A percentile compares a stretch with the other conserved stretches of the same genome.
Conservation (phyloP, 2,329 filamentous ascomycete genomes). For the Xylaria sp. region DNA sequence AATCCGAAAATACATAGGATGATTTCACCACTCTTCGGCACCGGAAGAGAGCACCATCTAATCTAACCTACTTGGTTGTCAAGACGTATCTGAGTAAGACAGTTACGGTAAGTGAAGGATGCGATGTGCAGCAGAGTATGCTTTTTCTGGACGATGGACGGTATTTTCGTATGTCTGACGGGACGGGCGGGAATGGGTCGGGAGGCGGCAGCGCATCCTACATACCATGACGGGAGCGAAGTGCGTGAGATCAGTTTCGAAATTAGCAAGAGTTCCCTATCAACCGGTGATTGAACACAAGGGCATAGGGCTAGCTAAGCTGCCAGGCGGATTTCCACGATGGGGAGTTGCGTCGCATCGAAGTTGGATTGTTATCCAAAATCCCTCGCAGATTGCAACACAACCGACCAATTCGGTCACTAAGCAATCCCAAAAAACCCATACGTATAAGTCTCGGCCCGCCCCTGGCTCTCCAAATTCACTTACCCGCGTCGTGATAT, state of each 20-base stretch:
- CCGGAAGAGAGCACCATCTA: background rate
- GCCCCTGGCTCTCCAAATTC: constrained; percentile 4
- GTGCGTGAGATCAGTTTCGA: constrained; percentile 23
- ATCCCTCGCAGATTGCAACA: constrained; percentile 29
- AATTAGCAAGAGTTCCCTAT: constrained; percentile 34
- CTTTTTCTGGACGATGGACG: background rate
- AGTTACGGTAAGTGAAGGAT: constrained; percentile 9
- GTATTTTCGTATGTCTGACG: constrained; percentile 7
- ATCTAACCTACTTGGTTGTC: background rate
- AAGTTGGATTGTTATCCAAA: constrained; percentile 18
- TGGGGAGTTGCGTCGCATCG: constrained; percentile 18
- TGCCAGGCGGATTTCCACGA: constrained; percentile 20
- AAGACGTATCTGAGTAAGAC: constrained; percentile 29
- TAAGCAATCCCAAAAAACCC: constrained; percentile 18
- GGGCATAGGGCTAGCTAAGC: constrained; percentile 23
- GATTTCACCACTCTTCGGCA: constrained; percentile 16
- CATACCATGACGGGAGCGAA: background rate
- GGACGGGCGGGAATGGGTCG: constrained; percentile 25
- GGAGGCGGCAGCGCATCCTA: constrained; percentile 12
- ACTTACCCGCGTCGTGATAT: constrained; percentile 12
- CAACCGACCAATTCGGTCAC: constrained; percentile 17
- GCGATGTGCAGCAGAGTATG: background rate
- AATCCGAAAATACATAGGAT: constrained; percentile 24
- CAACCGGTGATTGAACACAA: background rate
- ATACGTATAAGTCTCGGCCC: constrained; percentile 3